A percentile compares a stretch with the other conserved stretches of the same genome.
Evolutionary conservation across 1,284 basidiomycete species (phyloP).

Genomic region (Vanrija pseudolonga): DNA sequence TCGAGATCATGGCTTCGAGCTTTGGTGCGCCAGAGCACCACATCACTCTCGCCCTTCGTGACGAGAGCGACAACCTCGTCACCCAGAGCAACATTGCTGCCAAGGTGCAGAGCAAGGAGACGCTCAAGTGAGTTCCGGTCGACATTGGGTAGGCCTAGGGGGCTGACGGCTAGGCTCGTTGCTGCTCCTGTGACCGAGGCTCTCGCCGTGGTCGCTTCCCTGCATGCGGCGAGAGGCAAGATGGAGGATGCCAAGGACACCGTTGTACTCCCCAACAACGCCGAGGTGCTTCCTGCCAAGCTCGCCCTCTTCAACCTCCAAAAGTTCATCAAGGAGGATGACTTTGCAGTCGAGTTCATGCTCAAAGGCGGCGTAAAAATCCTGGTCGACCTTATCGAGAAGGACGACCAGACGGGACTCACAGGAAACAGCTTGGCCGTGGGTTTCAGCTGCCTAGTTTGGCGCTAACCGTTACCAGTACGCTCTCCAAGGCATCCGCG

Average conservation of each 20-base stretch:
- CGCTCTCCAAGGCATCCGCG: slow-evolving; percentile 38
- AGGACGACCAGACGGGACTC: slow-evolving; percentile 41
- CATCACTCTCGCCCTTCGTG: slow-evolving; percentile 75
- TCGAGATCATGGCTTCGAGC: slow-evolving; percentile 46
- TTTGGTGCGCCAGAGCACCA: slow-evolving; percentile 78
- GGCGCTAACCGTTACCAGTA: slow-evolving; percentile 23
- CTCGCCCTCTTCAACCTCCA: slow-evolving; percentile 64
- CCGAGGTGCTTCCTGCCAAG: slow-evolving; percentile 44
- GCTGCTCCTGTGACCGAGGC: slow-evolving; percentile 41
- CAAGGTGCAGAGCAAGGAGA: slow-evolving; percentile 73
- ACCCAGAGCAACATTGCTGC: slow-evolving; percentile 78
- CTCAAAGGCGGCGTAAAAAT: slow-evolving; percentile 70
- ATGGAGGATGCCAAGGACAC: slow-evolving; percentile 1
- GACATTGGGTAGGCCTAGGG: not conserved
- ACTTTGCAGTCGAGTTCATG: slow-evolving; percentile 77
- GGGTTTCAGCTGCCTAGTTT: slow-evolving; percentile 7
- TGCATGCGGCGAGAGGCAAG: slow-evolving; percentile 21
- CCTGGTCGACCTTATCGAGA: slow-evolving; percentile 68
- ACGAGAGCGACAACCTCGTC: slow-evolving; percentile 82
- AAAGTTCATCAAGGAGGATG: slow-evolving; percentile 83
- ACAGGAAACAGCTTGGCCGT: slow-evolving; percentile 81
- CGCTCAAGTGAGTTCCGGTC: slow-evolving; percentile 74
- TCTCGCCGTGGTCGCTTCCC: slow-evolving; percentile 33
- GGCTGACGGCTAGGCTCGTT: slow-evolving; percentile 28
- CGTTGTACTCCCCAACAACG: slow-evolving; percentile 12